Percentiles rank a stretch among this genome's conserved stretches.
These are phyloP conservation scores for Penicillium sp. DNA, from an alignment of 2,329 filamentous ascomycete species.

Conservation along the genomic window DNA sequence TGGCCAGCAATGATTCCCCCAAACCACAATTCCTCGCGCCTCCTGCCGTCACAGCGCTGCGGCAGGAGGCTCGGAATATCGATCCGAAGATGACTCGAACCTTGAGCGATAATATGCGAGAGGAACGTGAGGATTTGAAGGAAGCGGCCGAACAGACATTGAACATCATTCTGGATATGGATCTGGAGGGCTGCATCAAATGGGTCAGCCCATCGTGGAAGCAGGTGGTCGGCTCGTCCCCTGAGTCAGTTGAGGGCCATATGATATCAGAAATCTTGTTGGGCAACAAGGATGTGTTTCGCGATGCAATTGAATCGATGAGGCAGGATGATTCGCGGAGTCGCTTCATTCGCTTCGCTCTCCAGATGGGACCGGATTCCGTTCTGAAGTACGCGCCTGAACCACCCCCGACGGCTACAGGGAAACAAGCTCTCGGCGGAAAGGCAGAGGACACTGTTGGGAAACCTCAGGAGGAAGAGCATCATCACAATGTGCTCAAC, in stretches of 20 bases:
- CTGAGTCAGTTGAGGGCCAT: slow-evolving; percentile 69
- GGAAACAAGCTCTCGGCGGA: slow-evolving; percentile 10
- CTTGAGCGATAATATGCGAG: slow-evolving; percentile 83
- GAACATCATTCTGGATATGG: slow-evolving; percentile 93
- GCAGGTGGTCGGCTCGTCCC: slow-evolving; percentile 80
- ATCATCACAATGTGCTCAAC: slow-evolving; percentile 59
- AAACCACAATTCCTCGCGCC: slow-evolving; percentile 43
- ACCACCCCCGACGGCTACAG: slow-evolving; percentile 24
- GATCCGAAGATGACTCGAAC: slow-evolving; percentile 56
- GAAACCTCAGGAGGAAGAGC: slow-evolving; percentile 39
- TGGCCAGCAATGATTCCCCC: slow-evolving; percentile 43
- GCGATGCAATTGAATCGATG: slow-evolving; percentile 82
- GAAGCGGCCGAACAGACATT: slow-evolving; percentile 94
- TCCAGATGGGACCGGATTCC: slow-evolving; percentile 67
- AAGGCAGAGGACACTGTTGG: slow-evolving; percentile 30
- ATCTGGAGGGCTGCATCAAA: slow-evolving; percentile 82
- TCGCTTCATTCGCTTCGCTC: slow-evolving; percentile 78
- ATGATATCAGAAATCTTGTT: slow-evolving; percentile 77
- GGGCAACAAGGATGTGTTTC: slow-evolving; percentile 76
- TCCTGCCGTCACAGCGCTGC: slow-evolving; percentile 44
- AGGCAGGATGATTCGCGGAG: slow-evolving; percentile 89
- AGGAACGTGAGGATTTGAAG: slow-evolving; percentile 88
- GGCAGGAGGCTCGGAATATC: slow-evolving; percentile 42
- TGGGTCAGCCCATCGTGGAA: slow-evolving; percentile 97
- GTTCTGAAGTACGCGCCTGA: slow-evolving; percentile 54